Evolutionary conservation across 2,329 filamentous ascomycete genomes (phyloP).

Genomic region (Pseudogymnoascus sp.): DNA sequence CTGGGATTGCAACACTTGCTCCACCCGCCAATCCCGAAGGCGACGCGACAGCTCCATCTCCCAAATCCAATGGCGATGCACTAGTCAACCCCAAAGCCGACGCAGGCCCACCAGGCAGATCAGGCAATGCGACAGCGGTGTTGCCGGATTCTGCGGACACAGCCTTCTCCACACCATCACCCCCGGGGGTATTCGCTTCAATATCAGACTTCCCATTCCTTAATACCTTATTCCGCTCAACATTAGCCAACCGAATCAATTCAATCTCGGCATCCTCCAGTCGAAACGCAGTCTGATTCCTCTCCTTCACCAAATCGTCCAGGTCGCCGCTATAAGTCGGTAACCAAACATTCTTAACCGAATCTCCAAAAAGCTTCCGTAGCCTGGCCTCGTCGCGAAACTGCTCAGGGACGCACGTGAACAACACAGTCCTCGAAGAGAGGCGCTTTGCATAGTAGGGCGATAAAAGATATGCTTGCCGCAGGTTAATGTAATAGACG

Average conservation of each 20-base stretch:
- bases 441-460: slow-evolving; percentile 57
- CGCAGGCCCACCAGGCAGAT: too few species aligned
- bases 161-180: background rate
- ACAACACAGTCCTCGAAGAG: slow-evolving; percentile 60
- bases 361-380: slow-evolving; percentile 49
- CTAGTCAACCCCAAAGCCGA: background rate
- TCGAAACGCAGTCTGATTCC: slow-evolving; percentile 50
- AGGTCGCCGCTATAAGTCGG: slow-evolving; percentile 51
- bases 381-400: slow-evolving; percentile 51
- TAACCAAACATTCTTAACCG: slow-evolving; percentile 57
- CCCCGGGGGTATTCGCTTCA: slow-evolving; percentile 9
- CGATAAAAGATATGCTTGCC: slow-evolving; percentile 59
- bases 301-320: slow-evolving; percentile 49
- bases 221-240: slow-evolving; percentile 42
- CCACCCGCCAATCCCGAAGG: background rate
- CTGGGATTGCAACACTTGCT: background rate
- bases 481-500: slow-evolving; percentile 60
- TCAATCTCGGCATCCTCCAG: slow-evolving; percentile 58
- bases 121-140: too few species aligned
- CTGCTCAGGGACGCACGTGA: slow-evolving; percentile 54
- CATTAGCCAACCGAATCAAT: slow-evolving; percentile 50
- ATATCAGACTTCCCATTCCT: slow-evolving; percentile 40
- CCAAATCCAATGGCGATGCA: background rate
- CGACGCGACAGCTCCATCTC: background rate
- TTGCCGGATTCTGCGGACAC: background rate